These are phyloP conservation scores for Pichia sp. DNA, from an alignment of 1,139 yeast species.

Conservation along the genomic window DNA sequence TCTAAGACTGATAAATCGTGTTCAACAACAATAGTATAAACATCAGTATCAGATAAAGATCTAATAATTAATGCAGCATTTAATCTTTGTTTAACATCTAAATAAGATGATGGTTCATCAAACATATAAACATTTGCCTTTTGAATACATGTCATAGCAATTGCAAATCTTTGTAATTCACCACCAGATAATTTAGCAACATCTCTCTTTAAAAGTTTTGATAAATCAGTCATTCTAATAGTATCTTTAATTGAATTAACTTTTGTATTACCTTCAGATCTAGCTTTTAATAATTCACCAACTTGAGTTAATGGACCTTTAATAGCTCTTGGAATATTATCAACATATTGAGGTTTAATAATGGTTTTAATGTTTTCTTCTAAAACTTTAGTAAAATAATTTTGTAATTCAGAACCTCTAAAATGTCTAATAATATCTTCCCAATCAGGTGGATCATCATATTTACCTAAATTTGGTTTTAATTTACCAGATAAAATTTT, in stretches of 20 bases:
- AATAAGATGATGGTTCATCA: constrained; percentile 96
- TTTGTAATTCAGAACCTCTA: constrained; percentile 96
- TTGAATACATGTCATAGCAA: constrained; percentile 95
- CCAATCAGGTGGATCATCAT: constrained; percentile 97
- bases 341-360: constrained; percentile 97
- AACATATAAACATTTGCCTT: constrained; percentile 95
- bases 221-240: constrained; percentile 64
- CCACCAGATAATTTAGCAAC: constrained; percentile 92
- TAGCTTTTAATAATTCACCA: constrained; percentile 71
- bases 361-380: constrained; percentile 93
- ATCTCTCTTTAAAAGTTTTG: constrained; percentile 73
- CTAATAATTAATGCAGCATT: constrained; percentile 94
- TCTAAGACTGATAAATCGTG: constrained; percentile 97
- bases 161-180: constrained; percentile 95
- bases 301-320: constrained; percentile 86
- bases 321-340: constrained; percentile 92
- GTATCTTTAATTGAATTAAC: constrained; percentile 50
- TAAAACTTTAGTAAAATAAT: constrained; percentile 85
- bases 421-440: constrained; percentile 82
- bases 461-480: constrained; percentile 91
- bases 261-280: constrained; percentile 58
- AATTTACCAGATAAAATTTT: constrained; percentile 97
- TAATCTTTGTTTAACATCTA: constrained; percentile 97
- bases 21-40: constrained; percentile 91
- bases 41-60: constrained; percentile 66